A percentile compares a stretch with the other conserved stretches of the same genome.
These are phyloP conservation scores for Coemansia sp. DNA, from an alignment of 192 early-diverging fungal genomes.

Conservation along the genomic window DNA sequence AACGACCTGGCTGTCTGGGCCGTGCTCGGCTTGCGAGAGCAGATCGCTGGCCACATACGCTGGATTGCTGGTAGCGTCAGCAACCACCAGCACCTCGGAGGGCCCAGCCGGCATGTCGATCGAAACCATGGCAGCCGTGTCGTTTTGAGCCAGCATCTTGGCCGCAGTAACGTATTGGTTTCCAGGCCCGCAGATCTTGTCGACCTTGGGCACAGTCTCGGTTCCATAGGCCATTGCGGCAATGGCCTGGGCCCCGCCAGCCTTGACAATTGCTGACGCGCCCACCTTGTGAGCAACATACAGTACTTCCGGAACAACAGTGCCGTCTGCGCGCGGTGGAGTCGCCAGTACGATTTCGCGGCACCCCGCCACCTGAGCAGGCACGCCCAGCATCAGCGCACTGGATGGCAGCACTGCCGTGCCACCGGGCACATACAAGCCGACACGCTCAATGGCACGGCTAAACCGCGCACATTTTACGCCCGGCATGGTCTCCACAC, in stretches of 20 bases:
- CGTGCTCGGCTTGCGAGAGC: slow-evolving; percentile 97
- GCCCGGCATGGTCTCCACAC: slow-evolving; percentile 97
- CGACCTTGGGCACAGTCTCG: slow-evolving; percentile 92
- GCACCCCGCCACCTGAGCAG: slow-evolving; percentile 96
- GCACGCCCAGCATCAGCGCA: slow-evolving; percentile 95
- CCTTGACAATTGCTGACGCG: slow-evolving; percentile 84
- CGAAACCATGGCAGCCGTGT: slow-evolving; percentile 86
- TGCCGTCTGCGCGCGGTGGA: slow-evolving; percentile 88
- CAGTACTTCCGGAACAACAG: slow-evolving; percentile 91
- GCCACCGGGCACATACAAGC: slow-evolving; percentile 97
- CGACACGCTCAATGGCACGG: slow-evolving; percentile 93
- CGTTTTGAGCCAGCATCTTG: slow-evolving; percentile 97
- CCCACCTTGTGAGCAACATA: slow-evolving; percentile 98
- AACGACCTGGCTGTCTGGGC: slow-evolving; percentile 93
- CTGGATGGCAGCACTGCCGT: slow-evolving; percentile 95
- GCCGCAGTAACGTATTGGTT: slow-evolving; percentile 99
- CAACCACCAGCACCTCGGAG: slow-evolving; percentile 98
- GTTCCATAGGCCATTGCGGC: slow-evolving; percentile 99
- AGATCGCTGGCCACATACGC: slow-evolving; percentile 94
- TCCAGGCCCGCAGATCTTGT: slow-evolving; percentile 99
- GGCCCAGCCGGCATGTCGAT: slow-evolving; percentile 99
- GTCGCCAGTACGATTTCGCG: slow-evolving; percentile 93
- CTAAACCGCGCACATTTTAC: slow-evolving; percentile 91
- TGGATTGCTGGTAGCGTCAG: slow-evolving; percentile 79
- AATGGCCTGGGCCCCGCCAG: slow-evolving; percentile 97